Evolutionary conservation across 1,139 yeast species (phyloP).

Genomic region (Cylindricascospora bacillispora): DNA sequence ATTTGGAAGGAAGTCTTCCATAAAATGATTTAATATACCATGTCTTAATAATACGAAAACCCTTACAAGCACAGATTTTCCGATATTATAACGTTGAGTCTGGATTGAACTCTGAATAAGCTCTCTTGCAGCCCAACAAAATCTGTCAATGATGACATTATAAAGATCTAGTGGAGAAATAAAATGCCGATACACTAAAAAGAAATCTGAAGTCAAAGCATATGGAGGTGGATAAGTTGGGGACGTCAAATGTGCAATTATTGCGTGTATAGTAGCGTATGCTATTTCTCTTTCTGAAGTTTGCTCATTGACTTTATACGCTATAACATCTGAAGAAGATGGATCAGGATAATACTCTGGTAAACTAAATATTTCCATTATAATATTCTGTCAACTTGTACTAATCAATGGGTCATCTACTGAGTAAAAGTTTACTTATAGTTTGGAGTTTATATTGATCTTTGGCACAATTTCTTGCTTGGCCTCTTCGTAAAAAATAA

Average conservation of each 20-base stretch:
- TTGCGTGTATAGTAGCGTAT: conserved; percentile 32
- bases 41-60: conserved; percentile 81
- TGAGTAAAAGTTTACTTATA: no score
- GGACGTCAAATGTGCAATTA: conserved; percentile 64
- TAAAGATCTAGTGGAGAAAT: conserved; percentile 45
- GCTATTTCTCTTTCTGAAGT: conserved; percentile 15
- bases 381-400: no score
- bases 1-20: conserved; percentile 51
- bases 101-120: conserved; percentile 14
- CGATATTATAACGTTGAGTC: conserved; percentile 7
- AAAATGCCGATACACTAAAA: conserved; percentile 70
- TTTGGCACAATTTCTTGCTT: no score
- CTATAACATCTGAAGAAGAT: conserved; percentile 16
- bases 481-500: no score
- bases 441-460: no score
- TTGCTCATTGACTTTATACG: conserved; percentile 7
- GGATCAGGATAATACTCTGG: conserved; percentile 24
- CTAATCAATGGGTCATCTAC: no score
- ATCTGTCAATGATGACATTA: conserved; percentile 47
- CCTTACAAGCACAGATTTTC: conserved; percentile 48
- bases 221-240: conserved; percentile 65
- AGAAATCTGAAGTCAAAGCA: conserved; percentile 68
- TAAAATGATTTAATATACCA: conserved; percentile 72
- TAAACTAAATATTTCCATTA: conserved; percentile 16
- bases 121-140: conserved; percentile 57